Conservation (phyloP, 139 green algal species). For the Picochlorum sp. region DNA sequence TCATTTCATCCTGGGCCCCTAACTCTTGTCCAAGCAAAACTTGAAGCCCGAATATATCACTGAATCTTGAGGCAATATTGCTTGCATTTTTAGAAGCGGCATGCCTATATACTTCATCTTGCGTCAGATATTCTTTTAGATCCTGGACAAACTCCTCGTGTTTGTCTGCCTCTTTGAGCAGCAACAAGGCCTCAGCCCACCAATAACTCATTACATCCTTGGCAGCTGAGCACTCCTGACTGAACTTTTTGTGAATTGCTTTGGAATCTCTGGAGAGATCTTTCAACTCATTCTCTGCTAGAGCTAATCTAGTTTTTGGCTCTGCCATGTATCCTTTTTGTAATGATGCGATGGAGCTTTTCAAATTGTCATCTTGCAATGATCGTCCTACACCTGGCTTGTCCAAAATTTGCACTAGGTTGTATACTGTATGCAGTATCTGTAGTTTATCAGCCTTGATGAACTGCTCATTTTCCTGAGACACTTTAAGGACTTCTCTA, state of each 20-base stretch:
- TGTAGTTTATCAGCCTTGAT: conserved; percentile 72
- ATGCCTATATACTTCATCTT: conserved; percentile 14
- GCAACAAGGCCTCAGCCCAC: conserved; percentile 12
- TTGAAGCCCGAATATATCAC: conserved; percentile 42
- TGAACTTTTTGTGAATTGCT: background rate
- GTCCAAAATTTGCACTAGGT: conserved; percentile 55
- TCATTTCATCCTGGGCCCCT: background rate
- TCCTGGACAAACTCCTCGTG: background rate
- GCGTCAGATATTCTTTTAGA: conserved; percentile 20
- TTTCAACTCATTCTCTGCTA: conserved; percentile 25
- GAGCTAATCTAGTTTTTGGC: conserved; percentile 24
- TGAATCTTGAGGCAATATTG: conserved; percentile 44
- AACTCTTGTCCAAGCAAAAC: conserved; percentile 47
- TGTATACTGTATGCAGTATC: conserved; percentile 77
- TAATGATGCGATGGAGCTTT: conserved; percentile 26
- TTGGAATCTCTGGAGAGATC: conserved; percentile 11
- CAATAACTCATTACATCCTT: conserved; percentile 1
- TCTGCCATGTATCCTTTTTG: conserved; percentile 47
- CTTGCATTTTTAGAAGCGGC: conserved; percentile 35
- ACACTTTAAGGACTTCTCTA: conserved; percentile 45
- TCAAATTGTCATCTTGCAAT: conserved; percentile 47
- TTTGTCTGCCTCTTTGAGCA: conserved; percentile 2
- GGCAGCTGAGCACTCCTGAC: background rate
- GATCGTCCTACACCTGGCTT: conserved; percentile 42
- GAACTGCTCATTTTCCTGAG: conserved; percentile 20